Base-by-base conservation (phyloP, 345 rosid genomes). In the Xanthoceras sorbifolium region DNA sequence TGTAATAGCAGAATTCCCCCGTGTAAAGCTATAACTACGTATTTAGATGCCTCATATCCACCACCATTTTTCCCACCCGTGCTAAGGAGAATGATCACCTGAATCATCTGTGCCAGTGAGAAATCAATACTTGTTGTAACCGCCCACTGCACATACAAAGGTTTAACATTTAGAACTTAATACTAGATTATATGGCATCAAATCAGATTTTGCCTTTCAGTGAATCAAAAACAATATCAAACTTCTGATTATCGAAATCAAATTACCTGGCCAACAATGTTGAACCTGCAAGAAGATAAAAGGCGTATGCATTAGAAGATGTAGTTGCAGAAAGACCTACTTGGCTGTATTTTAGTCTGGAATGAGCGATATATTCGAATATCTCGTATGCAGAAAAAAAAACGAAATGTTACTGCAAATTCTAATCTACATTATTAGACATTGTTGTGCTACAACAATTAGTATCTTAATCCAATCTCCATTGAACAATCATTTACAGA, bases 21-120 rank as follows among this genome's bases (percentile, higher is more conserved):
- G 59, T 93, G 93, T 69, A 96, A 84, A 32, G 71, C 89, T 38
- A 96, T 89, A 73, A 96, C 91, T 65, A 86, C 90, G 75, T 90
- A 91, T 77, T 93, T 92, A 0, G 99, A 92, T 68, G 97, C 94
- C 67, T 87, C 87, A 31, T 96, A 96, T 36, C 98, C 98, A 1
- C 98, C 98, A 34, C 97, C 99, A 76, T 90, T 95, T 85, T 87
- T 90, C 20, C 98, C 99, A 12, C 97, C 99, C 1, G 98, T 93
- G 82, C 94, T 87, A 38, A 96, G 98, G 66, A 93, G 98, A 59
- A 92, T 85, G 44, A 91, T 91, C 79, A 91, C 95, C 82, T 85
- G 85, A 81, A 89, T 83, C 85, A 91, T 69, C 81, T 86, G 89
- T 31, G 95, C 92, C 38, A 89, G 89, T 3, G 95, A 89, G 79